Base-by-base conservation (phyloP, 164 flowering plant genomes). In the Piper longum region DNA sequence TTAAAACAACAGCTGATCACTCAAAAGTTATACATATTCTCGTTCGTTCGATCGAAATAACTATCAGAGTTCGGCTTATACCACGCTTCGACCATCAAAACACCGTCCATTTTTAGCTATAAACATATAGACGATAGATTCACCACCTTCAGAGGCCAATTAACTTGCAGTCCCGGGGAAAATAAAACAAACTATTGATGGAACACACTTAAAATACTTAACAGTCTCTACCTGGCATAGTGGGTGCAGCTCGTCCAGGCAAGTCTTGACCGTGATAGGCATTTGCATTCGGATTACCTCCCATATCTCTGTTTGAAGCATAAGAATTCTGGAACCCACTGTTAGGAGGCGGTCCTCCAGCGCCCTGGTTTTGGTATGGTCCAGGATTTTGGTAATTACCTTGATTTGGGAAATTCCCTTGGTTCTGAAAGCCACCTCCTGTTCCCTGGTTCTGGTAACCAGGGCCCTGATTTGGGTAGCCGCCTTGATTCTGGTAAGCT, bases 361-460 rank as follows among this genome's bases (percentile, higher is more conserved):
- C 36, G 3, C 60, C 60, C 41, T 17, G 60, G 14, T 14, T 57
- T 0, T 26, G 60, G 41, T 26, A 57, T 6, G 26, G 26, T 41
- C 42, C 60, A 26, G 60, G 60, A 57, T 41, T 41, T 26, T 26
- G 60, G 36, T 57, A 57, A 57, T 13, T 14, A 4, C 60, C 60
- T 9, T 26, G 42, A 41, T 57, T 11, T 26, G 41, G 41, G 41
- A 41, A 8, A 36, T 48, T 48, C 14, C 41, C 60, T 57, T 57
- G 36, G 59, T 57, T 57, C 59, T 57, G 59, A 39, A 17, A 57
- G 19, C 11, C 36, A 26, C 36, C 36, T 26, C n/a, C 56, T 5
- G 13, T 36, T 57, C 59, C 36, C 36, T n/a, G 59, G 36, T 57
- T 57, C 59, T 57, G 59, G 59, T 13, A 57, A n/a, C 59, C 59